Conservation (phyloP, 2,329 filamentous ascomycete genomes). For the Hortaea sp. region DNA sequence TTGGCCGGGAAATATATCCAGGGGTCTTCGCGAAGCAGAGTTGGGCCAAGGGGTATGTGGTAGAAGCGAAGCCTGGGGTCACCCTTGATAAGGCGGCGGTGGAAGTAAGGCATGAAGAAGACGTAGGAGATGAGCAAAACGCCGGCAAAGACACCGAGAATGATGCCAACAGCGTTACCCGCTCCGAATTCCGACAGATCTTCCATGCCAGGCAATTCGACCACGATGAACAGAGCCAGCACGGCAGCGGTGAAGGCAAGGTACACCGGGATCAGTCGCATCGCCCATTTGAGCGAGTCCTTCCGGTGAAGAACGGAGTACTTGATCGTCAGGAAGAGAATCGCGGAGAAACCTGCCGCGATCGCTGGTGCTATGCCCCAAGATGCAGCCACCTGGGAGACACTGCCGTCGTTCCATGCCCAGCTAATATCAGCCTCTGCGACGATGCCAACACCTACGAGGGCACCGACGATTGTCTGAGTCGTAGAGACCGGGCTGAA, state of each 20-base stretch:
- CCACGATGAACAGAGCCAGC: slow-evolving; percentile 47
- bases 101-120: slow-evolving; percentile 51
- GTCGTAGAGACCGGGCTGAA: slow-evolving; percentile 45
- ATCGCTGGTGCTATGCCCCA: slow-evolving; percentile 35
- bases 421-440: slow-evolving; percentile 22
- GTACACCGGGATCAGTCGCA: slow-evolving; percentile 40
- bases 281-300: slow-evolving; percentile 38
- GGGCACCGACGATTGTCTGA: slow-evolving; percentile 38
- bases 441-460: slow-evolving; percentile 39
- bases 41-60: slow-evolving; percentile 36
- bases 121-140: slow-evolving; percentile 40
- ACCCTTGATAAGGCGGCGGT: slow-evolving; percentile 48
- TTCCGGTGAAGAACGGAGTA: slow-evolving; percentile 37
- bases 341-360: slow-evolving; percentile 34
- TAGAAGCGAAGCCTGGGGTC: slow-evolving; percentile 51
- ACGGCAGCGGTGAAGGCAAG: slow-evolving; percentile 36
- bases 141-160: slow-evolving; percentile 43
- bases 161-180: slow-evolving; percentile 42
- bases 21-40: slow-evolving; percentile 27
- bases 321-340: slow-evolving; percentile 39
- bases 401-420: slow-evolving; percentile 31
- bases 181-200: background rate
- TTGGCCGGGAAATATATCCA: slow-evolving; percentile 10
- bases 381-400: slow-evolving; percentile 25
- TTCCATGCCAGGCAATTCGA: slow-evolving; percentile 24